Base-by-base conservation (phyloP, 805 yeast genomes). In the Starmerella geochares region DNA sequence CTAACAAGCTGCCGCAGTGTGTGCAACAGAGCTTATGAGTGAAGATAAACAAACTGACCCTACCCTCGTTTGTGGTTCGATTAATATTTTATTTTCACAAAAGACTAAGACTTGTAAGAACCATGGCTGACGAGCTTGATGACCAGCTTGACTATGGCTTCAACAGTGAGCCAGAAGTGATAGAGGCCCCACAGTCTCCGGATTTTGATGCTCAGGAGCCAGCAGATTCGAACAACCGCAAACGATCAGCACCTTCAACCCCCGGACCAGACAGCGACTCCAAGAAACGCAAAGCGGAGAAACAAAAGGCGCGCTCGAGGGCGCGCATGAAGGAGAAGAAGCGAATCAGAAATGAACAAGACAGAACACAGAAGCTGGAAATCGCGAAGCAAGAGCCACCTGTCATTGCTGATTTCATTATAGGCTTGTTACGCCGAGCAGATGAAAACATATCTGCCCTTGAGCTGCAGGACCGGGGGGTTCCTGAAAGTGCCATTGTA, bases 51-150 rank as follows among this genome's bases (percentile, higher is more conserved):
- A 36, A 36, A 20, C 9, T 14, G 11, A 19, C 39, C 39, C 39
- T 36, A 32, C 27, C 39, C 27, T 36, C 4, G 10, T 36, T 3
- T 36, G 39, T 19, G 27, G 16, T 14, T 10, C 39, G 21, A 16
- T 36, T 8, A n/a, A 32, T 36, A 36, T 13, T 37, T 24, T 16
- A 24, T 37, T 24, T 24, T 37, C 13, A 11, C 20, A 16, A 33
- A n/a, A n/a, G 4, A 16, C 21, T 4, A n/a, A 11, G 10, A 6
- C 3, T 6, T 4, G 21, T n/a, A 16, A n/a, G 9, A n/a, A n/a
- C n/a, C n/a, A 51, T 54, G 54, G 83, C 74, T 14, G 95, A 86
- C 64, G 94, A 82, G 53, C 69, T 86, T 51, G 88, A 84, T 46
- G 94, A 85, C 62, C 90, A 86, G 2, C 68, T 86, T 45, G 82